These are phyloP conservation scores for Blakeslea trispora DNA, from an alignment of 371 early-diverging fungal species.

Conservation along the genomic window DNA sequence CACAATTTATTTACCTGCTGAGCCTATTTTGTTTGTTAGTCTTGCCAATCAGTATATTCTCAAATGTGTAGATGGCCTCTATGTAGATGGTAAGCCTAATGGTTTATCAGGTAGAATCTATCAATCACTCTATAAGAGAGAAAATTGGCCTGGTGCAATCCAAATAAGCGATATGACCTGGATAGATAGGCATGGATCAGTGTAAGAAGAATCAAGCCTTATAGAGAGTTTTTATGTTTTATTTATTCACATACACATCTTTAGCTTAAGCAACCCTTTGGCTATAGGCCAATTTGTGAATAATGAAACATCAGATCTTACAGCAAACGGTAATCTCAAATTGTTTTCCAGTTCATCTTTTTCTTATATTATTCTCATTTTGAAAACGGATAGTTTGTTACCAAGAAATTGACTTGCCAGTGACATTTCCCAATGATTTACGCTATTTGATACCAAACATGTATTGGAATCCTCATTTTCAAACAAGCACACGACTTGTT, in stretches of 20 bases:
- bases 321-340: slow-evolving; percentile 51
- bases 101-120: slow-evolving; percentile 51
- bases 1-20: slow-evolving; percentile 52
- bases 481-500: slow-evolving; percentile 33
- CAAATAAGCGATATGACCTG: slow-evolving; percentile 55
- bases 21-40: slow-evolving; percentile 56
- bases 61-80: slow-evolving; percentile 58
- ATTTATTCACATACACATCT: too few relatives aligned
- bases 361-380: slow-evolving; percentile 3
- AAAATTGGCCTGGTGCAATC: slow-evolving; percentile 60
- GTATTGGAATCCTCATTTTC: slow-evolving; percentile 30
- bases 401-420: slow-evolving; percentile 54
- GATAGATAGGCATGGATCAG: slow-evolving; percentile 28
- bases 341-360: too few relatives aligned
- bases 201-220: neutral
- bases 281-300: slow-evolving; percentile 62
- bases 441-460: slow-evolving; percentile 57
- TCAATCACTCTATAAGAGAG: slow-evolving; percentile 46
- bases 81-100: slow-evolving; percentile 53
- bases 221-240: too few relatives aligned
- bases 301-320: slow-evolving; percentile 37
- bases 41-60: slow-evolving; percentile 57
- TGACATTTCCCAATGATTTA: slow-evolving; percentile 40
- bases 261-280: slow-evolving; percentile 44
- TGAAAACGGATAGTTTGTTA: slow-evolving; percentile 41